A percentile compares a stretch with the other conserved stretches of the same genome.
Evolutionary conservation across 805 yeast species (phyloP).

Genomic region (Suhomyces vadensis): DNA sequence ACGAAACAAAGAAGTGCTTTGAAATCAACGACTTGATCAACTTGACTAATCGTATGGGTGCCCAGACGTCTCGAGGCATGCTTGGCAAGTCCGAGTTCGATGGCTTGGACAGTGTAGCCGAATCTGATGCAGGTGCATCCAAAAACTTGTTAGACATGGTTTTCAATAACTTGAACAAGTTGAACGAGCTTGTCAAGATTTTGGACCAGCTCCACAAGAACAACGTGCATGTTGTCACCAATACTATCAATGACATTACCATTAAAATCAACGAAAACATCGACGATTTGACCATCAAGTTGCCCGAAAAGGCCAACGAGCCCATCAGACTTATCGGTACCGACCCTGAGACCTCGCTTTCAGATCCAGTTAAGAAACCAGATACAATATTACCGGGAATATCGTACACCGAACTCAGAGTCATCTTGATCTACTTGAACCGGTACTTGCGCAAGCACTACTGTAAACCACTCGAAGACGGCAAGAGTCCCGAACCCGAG

Average conservation of each 20-base stretch:
- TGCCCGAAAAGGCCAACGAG: constrained; percentile 14
- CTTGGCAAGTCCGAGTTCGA: not conserved
- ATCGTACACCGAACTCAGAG: constrained; percentile 14
- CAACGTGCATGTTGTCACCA: constrained; percentile 27
- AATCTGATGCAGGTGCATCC: constrained; percentile 2
- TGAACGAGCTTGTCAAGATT: constrained; percentile 34
- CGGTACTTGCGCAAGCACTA: constrained; percentile 19
- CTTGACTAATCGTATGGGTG: constrained; percentile 25
- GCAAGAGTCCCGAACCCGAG: not conserved
- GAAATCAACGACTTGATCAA: constrained; percentile 31
- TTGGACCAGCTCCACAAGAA: constrained; percentile 33
- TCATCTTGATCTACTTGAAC: constrained; percentile 26
- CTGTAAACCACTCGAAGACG: not conserved
- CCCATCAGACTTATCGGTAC: constrained; percentile 2
- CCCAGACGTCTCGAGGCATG: constrained; percentile 12
- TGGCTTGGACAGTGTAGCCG: not conserved
- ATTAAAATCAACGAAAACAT: constrained; percentile 29
- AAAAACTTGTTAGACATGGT: constrained; percentile 23
- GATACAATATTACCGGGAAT: not conserved
- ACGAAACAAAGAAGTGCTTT: constrained; percentile 24
- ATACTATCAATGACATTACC: constrained; percentile 28
- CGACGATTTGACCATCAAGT: constrained; percentile 13
- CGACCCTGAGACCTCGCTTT: too few relatives aligned
- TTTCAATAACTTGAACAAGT: constrained; percentile 31
- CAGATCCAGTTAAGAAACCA: too few relatives aligned